Base-by-base conservation (phyloP, 1,284 basidiomycete species). In the Trichosporon ovoides region DNA sequence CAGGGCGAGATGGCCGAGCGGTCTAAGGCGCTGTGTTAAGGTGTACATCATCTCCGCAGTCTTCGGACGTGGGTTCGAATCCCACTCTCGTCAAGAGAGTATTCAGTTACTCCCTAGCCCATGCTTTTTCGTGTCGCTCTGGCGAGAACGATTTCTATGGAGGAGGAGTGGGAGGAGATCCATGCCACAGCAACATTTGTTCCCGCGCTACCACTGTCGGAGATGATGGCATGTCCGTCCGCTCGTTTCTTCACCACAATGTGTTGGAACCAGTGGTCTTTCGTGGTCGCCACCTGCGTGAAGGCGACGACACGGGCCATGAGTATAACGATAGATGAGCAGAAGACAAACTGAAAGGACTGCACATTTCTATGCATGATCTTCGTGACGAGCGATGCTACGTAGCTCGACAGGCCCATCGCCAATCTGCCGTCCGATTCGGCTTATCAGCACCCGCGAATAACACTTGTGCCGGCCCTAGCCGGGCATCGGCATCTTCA, bases 21-120 rank as follows among this genome's bases (percentile, higher is more conserved):
- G 53, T 55, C 56, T 52, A 61, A 58, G 59, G 56, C 56, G 59
- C 56, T 55, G 55, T 59, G 57, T 59, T 60, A 55, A 57, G 52
- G 54, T 53, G 19, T 43, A 20, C 22, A 43, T 20, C 40, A 43
- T 43, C 40, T 53, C 56, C 56, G 64, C 60, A 65, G 69, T 71
- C 69, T 71, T 71, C 69, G 70, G 69, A 68, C 70, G 70, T 72
- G 70, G 70, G 70, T 72, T 72, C 70, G 70, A 72, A 72, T 72
- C 70, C 70, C 70, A 72, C 69, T 68, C 59, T 58, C 56, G 56
- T 58, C 56, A 58, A 22, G 14, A 49, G 56, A 24, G 56, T 40
- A 57, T 57, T 57, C 40, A 49, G 51, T 57, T 57, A 38, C 55
- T 52, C 38, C 54, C 53, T 43, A 43, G 40, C 40, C 24, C 40